phyloP scores from a whole-genome alignment of 2,329 filamentous ascomycete genomes.

The Cadophora luteo-olivacea region DNA sequence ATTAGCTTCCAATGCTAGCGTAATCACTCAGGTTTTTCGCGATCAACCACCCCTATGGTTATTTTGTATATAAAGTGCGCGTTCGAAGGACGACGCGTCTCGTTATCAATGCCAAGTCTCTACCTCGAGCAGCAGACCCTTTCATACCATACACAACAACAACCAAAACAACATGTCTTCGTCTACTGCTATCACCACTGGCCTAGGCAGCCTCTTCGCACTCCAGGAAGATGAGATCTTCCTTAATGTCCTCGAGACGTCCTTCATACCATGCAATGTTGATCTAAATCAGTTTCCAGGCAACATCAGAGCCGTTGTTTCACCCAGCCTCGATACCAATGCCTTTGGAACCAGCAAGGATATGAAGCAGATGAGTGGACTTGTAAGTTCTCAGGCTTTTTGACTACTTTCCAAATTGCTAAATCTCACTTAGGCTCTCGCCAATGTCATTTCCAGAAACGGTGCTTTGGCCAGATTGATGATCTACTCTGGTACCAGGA shows the following conservation, averaged over 20 bases:
- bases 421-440: neutral
- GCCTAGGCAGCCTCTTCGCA: neutral
- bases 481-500: neutral
- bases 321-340: neutral
- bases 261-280: neutral
- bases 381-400: no score
- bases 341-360: neutral
- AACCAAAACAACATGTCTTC: neutral
- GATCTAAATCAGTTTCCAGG: neutral
- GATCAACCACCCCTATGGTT: neutral
- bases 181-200: neutral
- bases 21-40: neutral
- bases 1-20: conserved; percentile 81
- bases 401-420: no score
- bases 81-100: neutral
- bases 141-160: neutral
- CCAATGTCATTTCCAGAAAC: neutral
- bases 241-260: neutral
- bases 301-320: neutral
- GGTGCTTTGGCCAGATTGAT: neutral
- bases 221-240: neutral
- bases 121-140: neutral
- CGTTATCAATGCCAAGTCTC: neutral
- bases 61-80: neutral
- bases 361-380: no score